phyloP scores from a whole-genome alignment of 179 eudicot species.

The Kewa caespitosa region DNA sequence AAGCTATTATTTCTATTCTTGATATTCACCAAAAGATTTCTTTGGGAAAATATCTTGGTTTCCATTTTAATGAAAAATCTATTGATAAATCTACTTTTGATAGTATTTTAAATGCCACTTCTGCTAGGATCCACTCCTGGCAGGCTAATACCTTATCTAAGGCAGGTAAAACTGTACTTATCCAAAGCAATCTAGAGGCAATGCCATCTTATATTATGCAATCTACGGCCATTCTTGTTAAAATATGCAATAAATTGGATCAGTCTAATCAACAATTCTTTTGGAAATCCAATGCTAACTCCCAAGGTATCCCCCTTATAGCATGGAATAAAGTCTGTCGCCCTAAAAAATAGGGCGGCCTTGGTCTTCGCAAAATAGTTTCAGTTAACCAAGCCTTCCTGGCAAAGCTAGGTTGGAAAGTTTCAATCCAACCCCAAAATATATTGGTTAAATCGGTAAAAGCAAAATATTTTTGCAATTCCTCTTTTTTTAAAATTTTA shows the following conservation, averaged over 20 bases:
- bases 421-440: neutral
- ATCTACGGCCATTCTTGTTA: neutral
- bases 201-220: neutral
- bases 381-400: neutral
- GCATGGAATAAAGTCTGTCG: too few relatives aligned
- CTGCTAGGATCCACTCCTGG: neutral
- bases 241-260: too few relatives aligned
- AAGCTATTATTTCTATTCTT: neutral
- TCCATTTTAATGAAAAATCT: neutral
- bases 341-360: too few relatives aligned
- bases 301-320: neutral
- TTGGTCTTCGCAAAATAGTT: neutral
- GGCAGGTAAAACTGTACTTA: neutral
- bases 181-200: neutral
- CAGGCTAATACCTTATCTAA: neutral
- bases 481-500: neutral
- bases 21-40: neutral
- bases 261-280: neutral
- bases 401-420: neutral
- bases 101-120: neutral
- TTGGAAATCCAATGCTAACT: neutral
- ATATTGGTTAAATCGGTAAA: neutral
- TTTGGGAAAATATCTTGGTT: neutral
- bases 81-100: neutral
- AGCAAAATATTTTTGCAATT: neutral